These are phyloP conservation scores for Trichoderma citrinoviride DNA, from an alignment of 2,329 filamentous ascomycete species.

Conservation along the genomic window DNA sequence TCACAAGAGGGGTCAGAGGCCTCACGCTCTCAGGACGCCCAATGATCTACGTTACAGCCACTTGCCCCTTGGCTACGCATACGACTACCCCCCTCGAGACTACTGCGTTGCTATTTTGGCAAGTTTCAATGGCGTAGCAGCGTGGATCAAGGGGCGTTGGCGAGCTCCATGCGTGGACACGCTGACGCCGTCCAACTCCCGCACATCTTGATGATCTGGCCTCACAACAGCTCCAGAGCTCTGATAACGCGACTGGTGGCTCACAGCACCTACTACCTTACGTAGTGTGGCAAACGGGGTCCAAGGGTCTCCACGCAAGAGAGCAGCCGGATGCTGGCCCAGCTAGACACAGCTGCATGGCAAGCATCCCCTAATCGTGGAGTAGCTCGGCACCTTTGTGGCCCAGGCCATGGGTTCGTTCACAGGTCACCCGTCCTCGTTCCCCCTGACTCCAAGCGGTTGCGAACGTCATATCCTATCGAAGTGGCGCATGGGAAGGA, in stretches of 20 bases:
- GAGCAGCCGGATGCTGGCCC: background rate
- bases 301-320: conserved; percentile 6
- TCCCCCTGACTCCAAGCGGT: background rate
- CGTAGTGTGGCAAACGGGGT: conserved; percentile 19
- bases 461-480: conserved; percentile 12
- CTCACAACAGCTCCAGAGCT: conserved; percentile 13
- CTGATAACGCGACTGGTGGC: conserved; percentile 19
- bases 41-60: conserved; percentile 11
- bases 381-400: conserved; percentile 10
- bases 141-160: conserved; percentile 16
- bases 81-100: background rate
- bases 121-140: conserved; percentile 19
- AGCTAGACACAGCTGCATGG: background rate
- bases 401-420: conserved; percentile 3
- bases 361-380: conserved; percentile 11
- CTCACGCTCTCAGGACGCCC: background rate
- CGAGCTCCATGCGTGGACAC: conserved; percentile 10
- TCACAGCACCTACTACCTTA: conserved; percentile 11
- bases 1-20: conserved; percentile 5
- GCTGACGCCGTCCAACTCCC: conserved; percentile 7
- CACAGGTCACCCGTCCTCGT: background rate
- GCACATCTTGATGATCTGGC: conserved; percentile 10
- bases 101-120: conserved; percentile 17
- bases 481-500: conserved; percentile 2
- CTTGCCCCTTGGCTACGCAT: conserved; percentile 8